Evolutionary conservation across 2,329 filamentous ascomycete species (phyloP), one percentile per base, ranked within the genome.

Genomic region (Aspergillus arachidicola): DNA sequence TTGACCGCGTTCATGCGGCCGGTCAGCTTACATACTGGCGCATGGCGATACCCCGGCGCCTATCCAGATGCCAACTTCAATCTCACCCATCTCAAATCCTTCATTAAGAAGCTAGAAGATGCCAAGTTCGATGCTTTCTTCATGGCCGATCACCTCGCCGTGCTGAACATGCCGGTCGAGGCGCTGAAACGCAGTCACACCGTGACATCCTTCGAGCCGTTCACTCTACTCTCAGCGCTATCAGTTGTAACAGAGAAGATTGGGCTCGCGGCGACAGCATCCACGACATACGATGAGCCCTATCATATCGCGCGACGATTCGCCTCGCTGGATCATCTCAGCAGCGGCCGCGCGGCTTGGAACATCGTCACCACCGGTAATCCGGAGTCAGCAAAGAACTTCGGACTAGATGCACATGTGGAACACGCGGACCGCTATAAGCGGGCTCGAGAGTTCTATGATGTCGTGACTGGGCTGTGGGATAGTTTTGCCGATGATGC

Each of bases 1-100:
- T 79, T 87, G 4, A 86, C 85, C 2, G 85, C 85, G 0, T 87
- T 87, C 64, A 87, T 87, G 84, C 82, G 85, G 21, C 85, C 85
- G 1, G 83, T 87, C 2, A 83, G 80, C 53, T 73, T 86, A 11
- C 84, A 87, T 65, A 85, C 83, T 2, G 83, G 85, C 36, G 84
- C 84, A 66, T 86, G 85, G 84, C 78, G 85, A 6, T 86, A 86
- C 65, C 84, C 84, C 0, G 83, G 82, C 3, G 75, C 84, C 0
- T 84, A 83, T 60, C 77, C 85, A 0, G 85, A 87, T 60, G 85
- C 85, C 59, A 87, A 87, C 74, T 86, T 87, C 80, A 86, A 86
- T 66, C 78, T 86, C 16, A 72, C 75, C 23, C 84, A 87, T 65
- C 74, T 87, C 6, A 82, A 81, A 54, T 77, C 79, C 0, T 87